Percentiles rank a stretch among this genome's conserved stretches.
phyloP scores from a whole-genome alignment of 208 protist genomes.

The Chromosphaera perkinsii region DNA sequence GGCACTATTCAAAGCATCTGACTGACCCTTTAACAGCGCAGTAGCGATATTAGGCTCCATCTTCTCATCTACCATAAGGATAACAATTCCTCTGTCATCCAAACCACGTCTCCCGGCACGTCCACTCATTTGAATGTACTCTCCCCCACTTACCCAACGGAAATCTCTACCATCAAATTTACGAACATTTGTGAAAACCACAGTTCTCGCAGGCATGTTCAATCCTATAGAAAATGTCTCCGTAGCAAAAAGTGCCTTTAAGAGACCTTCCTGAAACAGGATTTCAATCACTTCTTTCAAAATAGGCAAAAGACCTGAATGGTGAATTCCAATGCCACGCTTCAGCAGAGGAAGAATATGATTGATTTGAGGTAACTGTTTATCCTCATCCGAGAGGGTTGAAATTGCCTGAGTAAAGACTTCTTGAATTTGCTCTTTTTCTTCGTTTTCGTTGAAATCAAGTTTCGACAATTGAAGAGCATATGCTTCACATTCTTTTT shows the following conservation, averaged over 20 bases:
- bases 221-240: slow-evolving; percentile 99
- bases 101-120: slow-evolving; percentile 97
- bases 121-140: slow-evolving; percentile 99
- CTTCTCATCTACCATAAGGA: slow-evolving; percentile 93
- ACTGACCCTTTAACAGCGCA: slow-evolving; percentile 72
- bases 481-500: slow-evolving; percentile 92
- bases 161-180: slow-evolving; percentile 96
- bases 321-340: slow-evolving; percentile 97
- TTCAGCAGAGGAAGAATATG: slow-evolving; percentile 88
- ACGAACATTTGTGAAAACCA: slow-evolving; percentile 94
- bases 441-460: slow-evolving; percentile 81
- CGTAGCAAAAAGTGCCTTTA: slow-evolving; percentile 97
- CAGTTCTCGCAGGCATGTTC: slow-evolving; percentile 98
- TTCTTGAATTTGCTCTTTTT: slow-evolving; percentile 76
- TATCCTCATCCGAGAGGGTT: slow-evolving; percentile 82
- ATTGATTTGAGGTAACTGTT: slow-evolving; percentile 76
- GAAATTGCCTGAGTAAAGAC: slow-evolving; percentile 91
- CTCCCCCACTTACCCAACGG: slow-evolving; percentile 80
- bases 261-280: slow-evolving; percentile 95
- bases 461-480: slow-evolving; percentile 82
- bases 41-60: slow-evolving; percentile 88
- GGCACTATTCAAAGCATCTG: slow-evolving; percentile 80
- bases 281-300: slow-evolving; percentile 99
- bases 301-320: slow-evolving; percentile 97
- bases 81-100: slow-evolving; percentile 80